Percentiles rank a stretch among this genome's conserved stretches.
Conservation (phyloP, 345 rosid genomes). For the Durio zibethinus region DNA sequence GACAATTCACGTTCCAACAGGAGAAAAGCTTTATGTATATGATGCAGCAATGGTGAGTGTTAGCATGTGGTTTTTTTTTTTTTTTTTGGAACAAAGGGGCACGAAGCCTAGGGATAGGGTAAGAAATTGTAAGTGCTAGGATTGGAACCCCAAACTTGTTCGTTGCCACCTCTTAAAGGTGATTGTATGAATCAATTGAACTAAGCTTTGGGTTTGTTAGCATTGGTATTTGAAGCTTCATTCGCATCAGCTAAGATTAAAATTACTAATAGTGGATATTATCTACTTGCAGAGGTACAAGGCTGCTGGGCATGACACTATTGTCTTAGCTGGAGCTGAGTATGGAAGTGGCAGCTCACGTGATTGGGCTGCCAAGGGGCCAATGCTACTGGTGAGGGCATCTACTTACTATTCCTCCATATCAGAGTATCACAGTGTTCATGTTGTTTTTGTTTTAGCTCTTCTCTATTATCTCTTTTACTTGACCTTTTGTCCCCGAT, state of each 20-base stretch:
- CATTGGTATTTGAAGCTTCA: neutral
- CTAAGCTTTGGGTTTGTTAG: too few species aligned
- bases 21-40: conserved; percentile 68
- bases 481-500: too few species aligned
- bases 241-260: neutral
- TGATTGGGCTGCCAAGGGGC: conserved; percentile 97
- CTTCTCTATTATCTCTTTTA: neutral
- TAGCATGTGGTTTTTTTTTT: too few species aligned
- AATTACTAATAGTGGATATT: neutral
- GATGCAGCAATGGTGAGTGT: conserved; percentile 74
- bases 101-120: too few species aligned
- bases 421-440: neutral
- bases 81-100: too few species aligned
- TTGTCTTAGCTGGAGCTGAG: conserved; percentile 80
- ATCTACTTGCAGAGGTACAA: conserved; percentile 58
- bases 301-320: conserved; percentile 57
- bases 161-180: too few species aligned
- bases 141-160: too few species aligned
- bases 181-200: too few species aligned
- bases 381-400: conserved; percentile 55
- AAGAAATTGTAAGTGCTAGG: too few species aligned
- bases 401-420: neutral
- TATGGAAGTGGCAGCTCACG: conserved; percentile 91
- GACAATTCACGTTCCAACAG: conserved; percentile 71
- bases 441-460: neutral